Conservation (phyloP, 495 filamentous ascomycete genomes). For the Neurospora sp. region DNA sequence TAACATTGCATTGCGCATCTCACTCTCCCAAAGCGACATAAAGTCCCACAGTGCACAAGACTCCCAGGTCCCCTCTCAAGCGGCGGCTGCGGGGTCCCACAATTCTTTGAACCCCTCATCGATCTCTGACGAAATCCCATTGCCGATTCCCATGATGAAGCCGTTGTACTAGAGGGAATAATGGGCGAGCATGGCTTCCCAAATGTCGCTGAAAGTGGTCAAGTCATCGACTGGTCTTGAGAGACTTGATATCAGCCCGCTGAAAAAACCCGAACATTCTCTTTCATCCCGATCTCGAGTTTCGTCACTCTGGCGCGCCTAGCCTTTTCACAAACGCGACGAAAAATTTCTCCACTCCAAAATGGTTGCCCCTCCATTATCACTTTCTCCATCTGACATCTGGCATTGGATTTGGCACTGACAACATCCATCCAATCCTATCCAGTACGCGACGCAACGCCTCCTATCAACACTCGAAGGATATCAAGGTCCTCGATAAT, state of each 20-base stretch:
- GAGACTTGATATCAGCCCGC: not conserved
- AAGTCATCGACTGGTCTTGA: not conserved
- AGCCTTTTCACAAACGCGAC: not conserved
- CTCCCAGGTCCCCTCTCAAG: not conserved
- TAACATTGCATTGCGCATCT: constrained; percentile 1
- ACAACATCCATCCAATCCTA: not conserved
- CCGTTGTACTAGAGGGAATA: not conserved
- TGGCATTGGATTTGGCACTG: not conserved
- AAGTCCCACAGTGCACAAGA: not conserved
- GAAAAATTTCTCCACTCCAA: not conserved
- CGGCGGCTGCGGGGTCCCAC: not conserved
- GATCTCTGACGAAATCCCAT: constrained; percentile 14
- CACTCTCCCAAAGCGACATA: not conserved
- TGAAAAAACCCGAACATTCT: not conserved
- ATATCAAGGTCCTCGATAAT: not conserved
- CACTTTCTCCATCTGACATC: not conserved
- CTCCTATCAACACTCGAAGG: not conserved
- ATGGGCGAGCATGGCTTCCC: not conserved
- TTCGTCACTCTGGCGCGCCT: not conserved
- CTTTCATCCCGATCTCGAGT: not conserved
- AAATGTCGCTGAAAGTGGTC: not conserved
- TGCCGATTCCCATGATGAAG: not conserved
- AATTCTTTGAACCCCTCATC: constrained; percentile 3
- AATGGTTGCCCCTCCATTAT: constrained; percentile 3
- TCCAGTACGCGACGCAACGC: not conserved